Evolutionary conservation across 257 asterid species (phyloP).

Genomic region (Solanum neorickii): DNA sequence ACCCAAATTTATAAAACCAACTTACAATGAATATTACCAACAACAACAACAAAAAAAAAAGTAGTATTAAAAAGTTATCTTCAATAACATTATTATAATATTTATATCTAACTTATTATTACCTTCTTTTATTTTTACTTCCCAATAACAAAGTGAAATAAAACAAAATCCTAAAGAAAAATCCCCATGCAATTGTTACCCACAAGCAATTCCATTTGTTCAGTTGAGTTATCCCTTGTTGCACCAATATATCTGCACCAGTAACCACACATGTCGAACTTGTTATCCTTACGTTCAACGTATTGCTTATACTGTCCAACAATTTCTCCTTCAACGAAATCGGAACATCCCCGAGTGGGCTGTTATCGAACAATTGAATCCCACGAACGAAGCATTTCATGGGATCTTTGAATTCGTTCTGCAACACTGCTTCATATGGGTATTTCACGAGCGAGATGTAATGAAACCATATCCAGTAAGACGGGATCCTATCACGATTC

Average conservation of each 20-base stretch:
- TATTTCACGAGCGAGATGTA: conserved; percentile 26
- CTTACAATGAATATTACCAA: background rate
- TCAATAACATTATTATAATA: background rate
- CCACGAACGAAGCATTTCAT: conserved; percentile 25
- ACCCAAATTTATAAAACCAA: background rate
- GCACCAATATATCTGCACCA: conserved; percentile 23
- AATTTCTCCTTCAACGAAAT: conserved; percentile 9
- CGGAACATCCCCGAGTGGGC: conserved; percentile 5
- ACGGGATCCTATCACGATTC: conserved; percentile 21
- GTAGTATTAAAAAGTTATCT: background rate
- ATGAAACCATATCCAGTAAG: conserved; percentile 40
- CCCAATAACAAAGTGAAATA: conserved; percentile 19
- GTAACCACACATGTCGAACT: conserved; percentile 17
- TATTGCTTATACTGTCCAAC: conserved; percentile 4
- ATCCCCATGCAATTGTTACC: conserved; percentile 30
- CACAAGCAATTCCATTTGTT: conserved; percentile 24
- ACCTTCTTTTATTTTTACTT: conserved; percentile 26
- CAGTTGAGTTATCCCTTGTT: conserved; percentile 16
- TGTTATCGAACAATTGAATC: conserved; percentile 25
- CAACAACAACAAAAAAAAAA: background rate
- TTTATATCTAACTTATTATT: background rate
- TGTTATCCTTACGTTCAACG: conserved; percentile 18
- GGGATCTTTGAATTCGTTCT: conserved; percentile 20
- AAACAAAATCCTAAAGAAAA: conserved; percentile 24
- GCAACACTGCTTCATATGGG: conserved; percentile 25